Conservation (phyloP, 2,329 filamentous ascomycete genomes). For the Talaromyces sp. region DNA sequence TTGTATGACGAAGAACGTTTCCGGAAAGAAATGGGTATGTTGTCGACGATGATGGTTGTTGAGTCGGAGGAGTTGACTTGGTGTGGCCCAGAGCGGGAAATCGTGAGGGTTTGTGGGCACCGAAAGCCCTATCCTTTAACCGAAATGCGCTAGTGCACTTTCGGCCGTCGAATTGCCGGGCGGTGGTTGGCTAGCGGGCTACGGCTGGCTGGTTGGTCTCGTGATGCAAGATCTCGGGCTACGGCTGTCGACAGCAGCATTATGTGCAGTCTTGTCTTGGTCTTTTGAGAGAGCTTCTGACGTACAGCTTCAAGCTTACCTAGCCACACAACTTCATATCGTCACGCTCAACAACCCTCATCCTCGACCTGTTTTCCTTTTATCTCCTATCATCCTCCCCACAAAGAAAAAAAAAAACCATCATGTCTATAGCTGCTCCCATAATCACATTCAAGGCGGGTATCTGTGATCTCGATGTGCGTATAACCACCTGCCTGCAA, state of each 20-base stretch:
- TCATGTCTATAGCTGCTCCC: slow-evolving; percentile 75
- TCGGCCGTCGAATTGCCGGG: slow-evolving; percentile 22
- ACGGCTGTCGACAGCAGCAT: slow-evolving; percentile 6
- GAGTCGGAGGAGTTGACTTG: slow-evolving; percentile 37
- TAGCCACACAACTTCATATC: slow-evolving; percentile 3
- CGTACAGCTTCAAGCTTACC: slow-evolving; percentile 4
- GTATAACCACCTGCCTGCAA: slow-evolving; percentile 36
- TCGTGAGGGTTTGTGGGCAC: slow-evolving; percentile 46
- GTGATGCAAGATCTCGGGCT: not conserved
- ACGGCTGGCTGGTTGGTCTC: slow-evolving; percentile 20
- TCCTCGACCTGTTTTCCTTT: slow-evolving; percentile 18
- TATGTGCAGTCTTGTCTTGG: slow-evolving; percentile 16
- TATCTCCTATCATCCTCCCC: not conserved
- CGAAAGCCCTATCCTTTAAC: slow-evolving; percentile 43
- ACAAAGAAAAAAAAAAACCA: slow-evolving; percentile 23
- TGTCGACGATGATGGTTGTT: slow-evolving; percentile 46
- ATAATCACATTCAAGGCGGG: slow-evolving; percentile 97
- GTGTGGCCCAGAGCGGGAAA: slow-evolving; percentile 39
- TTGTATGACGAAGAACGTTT: slow-evolving; percentile 41
- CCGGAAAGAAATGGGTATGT: slow-evolving; percentile 36
- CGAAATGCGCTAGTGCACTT: slow-evolving; percentile 41
- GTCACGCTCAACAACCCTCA: slow-evolving; percentile 5
- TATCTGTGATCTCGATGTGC: slow-evolving; percentile 78
- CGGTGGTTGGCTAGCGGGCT: slow-evolving; percentile 9
- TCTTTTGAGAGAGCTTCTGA: slow-evolving; percentile 29